These are phyloP conservation scores for Hymenotorrendiella dingleyae DNA, from an alignment of 2,329 filamentous ascomycete genomes.

Conservation along the genomic window DNA sequence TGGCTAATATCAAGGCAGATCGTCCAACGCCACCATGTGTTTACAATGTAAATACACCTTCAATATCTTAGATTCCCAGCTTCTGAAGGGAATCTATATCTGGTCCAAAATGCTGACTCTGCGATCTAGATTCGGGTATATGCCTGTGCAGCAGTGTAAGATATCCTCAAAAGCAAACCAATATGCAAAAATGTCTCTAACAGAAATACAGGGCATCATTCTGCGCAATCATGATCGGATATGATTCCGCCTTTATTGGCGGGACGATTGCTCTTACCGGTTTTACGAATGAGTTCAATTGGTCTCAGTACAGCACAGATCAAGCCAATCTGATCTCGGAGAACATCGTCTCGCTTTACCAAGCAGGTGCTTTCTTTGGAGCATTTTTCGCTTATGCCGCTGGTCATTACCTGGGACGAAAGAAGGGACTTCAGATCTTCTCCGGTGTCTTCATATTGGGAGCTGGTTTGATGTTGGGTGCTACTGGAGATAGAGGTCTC, in stretches of 20 bases:
- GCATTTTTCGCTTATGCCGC: conserved; percentile 59
- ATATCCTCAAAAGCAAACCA: conserved; percentile 35
- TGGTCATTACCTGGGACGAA: conserved; percentile 63
- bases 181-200: background rate
- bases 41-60: conserved; percentile 18
- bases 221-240: conserved; percentile 50
- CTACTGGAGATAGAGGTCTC: conserved; percentile 52
- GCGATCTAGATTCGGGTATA: conserved; percentile 10
- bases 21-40: conserved; percentile 20
- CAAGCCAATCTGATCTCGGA: conserved; percentile 54
- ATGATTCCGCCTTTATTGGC: conserved; percentile 71
- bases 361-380: conserved; percentile 78
- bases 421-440: conserved; percentile 55
- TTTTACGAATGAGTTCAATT: conserved; percentile 64
- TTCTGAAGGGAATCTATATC: too few species aligned
- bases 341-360: conserved; percentile 76
- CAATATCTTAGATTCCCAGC: too few species aligned
- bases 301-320: conserved; percentile 30
- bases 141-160: conserved; percentile 39
- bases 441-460: conserved; percentile 60
- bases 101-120: background rate
- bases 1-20: too few species aligned
- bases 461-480: conserved; percentile 65
- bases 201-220: conserved; percentile 40
- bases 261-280: conserved; percentile 66